phyloP scores from a whole-genome alignment of 1,139 yeast species.

The Taphrina confusa region DNA sequence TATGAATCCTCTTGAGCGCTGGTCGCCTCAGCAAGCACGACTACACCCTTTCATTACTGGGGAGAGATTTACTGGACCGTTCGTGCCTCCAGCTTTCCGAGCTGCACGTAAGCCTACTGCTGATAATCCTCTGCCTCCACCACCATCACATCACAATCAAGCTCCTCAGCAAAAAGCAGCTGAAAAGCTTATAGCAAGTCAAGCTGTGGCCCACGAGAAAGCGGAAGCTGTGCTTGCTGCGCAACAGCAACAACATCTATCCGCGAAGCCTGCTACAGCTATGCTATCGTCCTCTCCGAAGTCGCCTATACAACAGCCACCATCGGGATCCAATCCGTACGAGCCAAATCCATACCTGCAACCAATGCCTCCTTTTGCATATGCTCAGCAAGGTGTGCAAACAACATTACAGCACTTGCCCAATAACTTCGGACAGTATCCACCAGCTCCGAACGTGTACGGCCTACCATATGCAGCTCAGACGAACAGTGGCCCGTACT shows the following conservation, averaged over 20 bases:
- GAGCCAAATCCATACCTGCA: conserved; percentile 25
- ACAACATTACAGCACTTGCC: background rate
- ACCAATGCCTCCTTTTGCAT: conserved; percentile 2
- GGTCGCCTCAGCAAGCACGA: conserved; percentile 95
- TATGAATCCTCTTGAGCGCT: conserved; percentile 86
- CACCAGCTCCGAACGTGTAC: conserved; percentile 8
- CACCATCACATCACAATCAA: conserved; percentile 33
- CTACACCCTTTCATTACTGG: conserved; percentile 83
- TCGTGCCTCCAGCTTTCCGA: conserved; percentile 42
- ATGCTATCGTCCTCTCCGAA: background rate
- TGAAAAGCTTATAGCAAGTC: conserved; percentile 28
- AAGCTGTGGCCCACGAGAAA: conserved; percentile 30
- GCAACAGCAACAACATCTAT: conserved; percentile 18
- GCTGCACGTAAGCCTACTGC: conserved; percentile 25
- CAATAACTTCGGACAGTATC: background rate
- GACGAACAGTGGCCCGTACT: background rate
- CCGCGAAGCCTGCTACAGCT: background rate
- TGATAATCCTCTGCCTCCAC: conserved; percentile 32
- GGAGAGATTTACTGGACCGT: conserved; percentile 44
- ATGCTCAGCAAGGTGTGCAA: background rate
- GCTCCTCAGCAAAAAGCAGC: conserved; percentile 34
- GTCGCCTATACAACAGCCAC: background rate
- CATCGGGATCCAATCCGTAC: conserved; percentile 10
- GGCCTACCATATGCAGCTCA: conserved; percentile 3
- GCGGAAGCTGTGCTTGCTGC: conserved; percentile 26